A percentile compares a stretch with the other conserved stretches of the same genome.
phyloP scores from a whole-genome alignment of 129 eudicot genomes.

The Oenanthe sinensis region DNA sequence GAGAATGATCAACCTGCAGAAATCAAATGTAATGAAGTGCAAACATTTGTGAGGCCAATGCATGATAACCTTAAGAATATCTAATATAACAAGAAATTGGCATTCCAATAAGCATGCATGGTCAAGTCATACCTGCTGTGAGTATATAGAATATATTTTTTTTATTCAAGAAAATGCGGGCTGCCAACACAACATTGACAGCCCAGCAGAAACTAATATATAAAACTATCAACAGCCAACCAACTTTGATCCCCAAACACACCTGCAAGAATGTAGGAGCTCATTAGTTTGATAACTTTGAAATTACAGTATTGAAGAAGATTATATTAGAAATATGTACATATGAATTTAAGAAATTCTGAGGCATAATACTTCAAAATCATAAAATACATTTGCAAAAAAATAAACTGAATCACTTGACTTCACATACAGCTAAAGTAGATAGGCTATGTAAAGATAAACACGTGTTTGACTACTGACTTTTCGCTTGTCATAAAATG shows the following conservation, averaged over 20 bases:
- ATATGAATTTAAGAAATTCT: background rate
- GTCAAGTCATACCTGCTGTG: constrained; percentile 22
- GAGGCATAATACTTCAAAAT: background rate
- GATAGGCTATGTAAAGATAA: background rate
- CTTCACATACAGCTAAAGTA: background rate
- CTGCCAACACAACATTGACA: constrained; percentile 48
- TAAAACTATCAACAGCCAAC: constrained; percentile 23
- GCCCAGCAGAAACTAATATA: constrained; percentile 21
- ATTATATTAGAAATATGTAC: background rate
- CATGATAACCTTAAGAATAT: background rate
- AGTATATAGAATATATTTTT: constrained; percentile 8
- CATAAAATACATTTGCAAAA: background rate
- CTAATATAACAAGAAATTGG: constrained; percentile 4
- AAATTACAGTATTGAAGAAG: too few relatives aligned
- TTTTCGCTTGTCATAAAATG: background rate
- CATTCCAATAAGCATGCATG: constrained; percentile 9
- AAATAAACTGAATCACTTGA: background rate
- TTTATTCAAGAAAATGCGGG: constrained; percentile 29
- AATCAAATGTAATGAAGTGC: background rate
- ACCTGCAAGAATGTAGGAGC: constrained; percentile 7
- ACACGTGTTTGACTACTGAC: background rate
- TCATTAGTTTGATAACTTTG: background rate
- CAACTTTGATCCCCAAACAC: constrained; percentile 6
- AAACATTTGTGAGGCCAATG: background rate
- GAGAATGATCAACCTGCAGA: constrained; percentile 13